Evolutionary conservation across 345 rosid species (phyloP), one percentile per base, ranked within the genome.

Genomic region (Aquilaria yunnanensis): DNA sequence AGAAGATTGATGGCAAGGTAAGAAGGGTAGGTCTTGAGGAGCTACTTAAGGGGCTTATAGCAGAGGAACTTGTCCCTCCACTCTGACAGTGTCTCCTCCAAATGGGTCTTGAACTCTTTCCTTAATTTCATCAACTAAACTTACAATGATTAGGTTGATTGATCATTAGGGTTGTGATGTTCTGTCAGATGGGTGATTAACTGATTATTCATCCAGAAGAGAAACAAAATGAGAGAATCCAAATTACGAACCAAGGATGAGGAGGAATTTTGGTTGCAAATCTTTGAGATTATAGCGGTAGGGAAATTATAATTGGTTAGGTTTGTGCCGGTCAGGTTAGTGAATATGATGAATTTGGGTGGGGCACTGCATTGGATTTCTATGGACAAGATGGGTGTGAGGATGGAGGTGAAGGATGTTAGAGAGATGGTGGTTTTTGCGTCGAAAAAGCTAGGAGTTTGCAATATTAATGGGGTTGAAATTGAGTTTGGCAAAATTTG

Each of bases 1-100:
- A 31, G 71, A 16, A 66, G 67, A 60, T 32, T 49, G 48, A 47
- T 47, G 31, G 48, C 43, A 62, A 72, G 29, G 57, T 75, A 9
- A 51, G 73, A 30, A 56, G 89, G 86, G 71, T 79, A 65, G 54
- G 78, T 70, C 69, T 92, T 87, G 69, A 89, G 89, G 73, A 92
- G 89, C 70, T 87, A 86, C 72, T 92, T 92, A 59, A 92, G 78
- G 67, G 90, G 96, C 61, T 92, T 89, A 75, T 92, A 92, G 73
- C 92, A 83, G 52, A 92, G 92, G 77, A 92, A 89, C 80, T 92
- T 92, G 79, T 89, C 98, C 70, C 96, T 83, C 98, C 95, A 92
- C 73, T 80, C 95, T 1, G 96, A 96, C 41, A 92, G 74, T 14
- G 92, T 89, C 63, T 92, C 96, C 81, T 87, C 91, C 59, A 92